These are phyloP conservation scores for Calonectria crousiana DNA, from an alignment of 2,329 filamentous ascomycete species.

Conservation along the genomic window DNA sequence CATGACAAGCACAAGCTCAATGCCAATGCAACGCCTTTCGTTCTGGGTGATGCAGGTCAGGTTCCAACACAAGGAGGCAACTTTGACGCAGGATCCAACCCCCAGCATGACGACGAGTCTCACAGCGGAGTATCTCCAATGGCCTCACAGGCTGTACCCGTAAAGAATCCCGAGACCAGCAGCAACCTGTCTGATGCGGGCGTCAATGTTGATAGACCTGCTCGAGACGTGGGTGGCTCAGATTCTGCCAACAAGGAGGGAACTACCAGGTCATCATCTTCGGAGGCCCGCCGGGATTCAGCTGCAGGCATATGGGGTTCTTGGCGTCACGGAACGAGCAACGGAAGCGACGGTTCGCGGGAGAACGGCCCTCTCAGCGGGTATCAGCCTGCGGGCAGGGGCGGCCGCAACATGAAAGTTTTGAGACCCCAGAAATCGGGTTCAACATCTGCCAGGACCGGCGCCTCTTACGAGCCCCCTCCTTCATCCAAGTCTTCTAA, in stretches of 20 bases:
- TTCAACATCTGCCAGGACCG: slow-evolving; percentile 64
- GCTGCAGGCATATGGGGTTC: slow-evolving; percentile 75
- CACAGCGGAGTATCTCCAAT: slow-evolving; percentile 51
- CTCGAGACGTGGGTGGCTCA: slow-evolving; percentile 35
- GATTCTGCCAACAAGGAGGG: slow-evolving; percentile 45
- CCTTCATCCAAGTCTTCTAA: slow-evolving; percentile 57
- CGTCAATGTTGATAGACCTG: slow-evolving; percentile 56
- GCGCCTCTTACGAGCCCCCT: slow-evolving; percentile 65
- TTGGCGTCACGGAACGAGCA: slow-evolving; percentile 72
- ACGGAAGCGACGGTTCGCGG: slow-evolving; percentile 65
- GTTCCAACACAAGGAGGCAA: slow-evolving; percentile 30
- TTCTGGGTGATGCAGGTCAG: slow-evolving; percentile 50
- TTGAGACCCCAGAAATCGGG: slow-evolving; percentile 80
- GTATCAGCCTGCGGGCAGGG: slow-evolving; percentile 76
- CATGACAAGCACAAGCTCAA: slow-evolving; percentile 71
- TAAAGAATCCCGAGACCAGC: slow-evolving; percentile 50
- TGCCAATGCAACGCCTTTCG: slow-evolving; percentile 59
- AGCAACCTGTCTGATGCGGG: slow-evolving; percentile 57
- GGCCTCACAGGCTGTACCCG: slow-evolving; percentile 49
- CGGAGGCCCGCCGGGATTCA: slow-evolving; percentile 59
- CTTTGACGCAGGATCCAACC: slow-evolving; percentile 25
- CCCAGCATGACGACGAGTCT: slow-evolving; percentile 43
- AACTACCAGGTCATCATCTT: slow-evolving; percentile 32
- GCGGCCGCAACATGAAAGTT: slow-evolving; percentile 86
- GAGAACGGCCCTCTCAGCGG: slow-evolving; percentile 70